A percentile compares a stretch with the other conserved stretches of the same genome.
These are phyloP conservation scores for Glutinoglossum americanum DNA, from an alignment of 495 filamentous ascomycete genomes.

Conservation along the genomic window DNA sequence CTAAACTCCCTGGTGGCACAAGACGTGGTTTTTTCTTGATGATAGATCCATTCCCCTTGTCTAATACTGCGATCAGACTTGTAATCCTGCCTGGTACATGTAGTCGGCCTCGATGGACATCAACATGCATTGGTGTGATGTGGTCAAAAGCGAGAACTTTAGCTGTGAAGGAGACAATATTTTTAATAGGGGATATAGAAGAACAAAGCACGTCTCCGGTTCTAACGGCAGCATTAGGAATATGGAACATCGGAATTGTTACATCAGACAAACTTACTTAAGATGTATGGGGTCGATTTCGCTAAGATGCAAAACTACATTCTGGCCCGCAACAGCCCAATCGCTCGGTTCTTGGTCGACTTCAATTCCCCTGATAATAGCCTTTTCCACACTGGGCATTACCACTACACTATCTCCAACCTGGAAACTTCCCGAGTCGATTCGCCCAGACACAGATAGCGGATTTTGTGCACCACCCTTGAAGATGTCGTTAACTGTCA, in stretches of 20 bases:
- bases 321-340: constrained; percentile 94
- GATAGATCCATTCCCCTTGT: constrained; percentile 46
- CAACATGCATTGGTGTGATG: constrained; percentile 68
- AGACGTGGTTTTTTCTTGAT: constrained; percentile 71
- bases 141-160: constrained; percentile 83
- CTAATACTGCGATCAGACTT: constrained; percentile 44
- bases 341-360: constrained; percentile 48
- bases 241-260: neutral
- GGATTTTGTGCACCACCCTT: constrained; percentile 52
- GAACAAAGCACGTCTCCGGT: constrained; percentile 70
- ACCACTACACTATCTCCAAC: constrained; percentile 57
- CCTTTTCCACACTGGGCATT: constrained; percentile 62
- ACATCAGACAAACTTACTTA: constrained; percentile 16
- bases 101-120: constrained; percentile 67
- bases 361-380: constrained; percentile 54
- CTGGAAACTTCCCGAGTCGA: constrained; percentile 69
- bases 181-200: constrained; percentile 39
- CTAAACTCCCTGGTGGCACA: constrained; percentile 47
- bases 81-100: constrained; percentile 57
- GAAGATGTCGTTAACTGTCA: constrained; percentile 71
- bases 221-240: constrained; percentile 4
- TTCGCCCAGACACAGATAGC: constrained; percentile 62
- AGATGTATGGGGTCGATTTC: constrained; percentile 72
- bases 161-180: constrained; percentile 44
- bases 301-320: constrained; percentile 59